Percentiles rank a stretch among this genome's conserved stretches.
phyloP scores from a whole-genome alignment of 1,284 basidiomycete genomes.

The Cryptococcus wingfieldii region DNA sequence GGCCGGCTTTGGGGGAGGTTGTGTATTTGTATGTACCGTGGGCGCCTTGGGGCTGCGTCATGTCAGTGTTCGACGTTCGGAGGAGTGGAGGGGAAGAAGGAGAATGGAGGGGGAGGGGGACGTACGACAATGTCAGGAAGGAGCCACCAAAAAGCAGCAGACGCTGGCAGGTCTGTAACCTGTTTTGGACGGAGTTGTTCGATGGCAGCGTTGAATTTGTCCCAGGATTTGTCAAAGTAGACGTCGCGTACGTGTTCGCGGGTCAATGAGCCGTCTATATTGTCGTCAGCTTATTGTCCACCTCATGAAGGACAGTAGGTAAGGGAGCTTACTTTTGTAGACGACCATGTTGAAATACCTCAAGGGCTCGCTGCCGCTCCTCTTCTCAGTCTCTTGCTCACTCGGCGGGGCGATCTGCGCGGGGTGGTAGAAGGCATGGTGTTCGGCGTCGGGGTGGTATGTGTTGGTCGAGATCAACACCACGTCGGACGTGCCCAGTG shows the following conservation, averaged over 20 bases:
- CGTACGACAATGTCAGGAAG: slow-evolving; percentile 56
- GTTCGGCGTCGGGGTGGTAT: slow-evolving; percentile 51
- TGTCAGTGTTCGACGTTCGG: too few species aligned
- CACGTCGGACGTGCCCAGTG: slow-evolving; percentile 87
- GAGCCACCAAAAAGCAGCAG: slow-evolving; percentile 51
- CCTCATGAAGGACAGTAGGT: slow-evolving; percentile 41
- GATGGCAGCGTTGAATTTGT: slow-evolving; percentile 65
- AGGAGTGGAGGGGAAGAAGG: slow-evolving; percentile 61
- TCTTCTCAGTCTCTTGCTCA: slow-evolving; percentile 13
- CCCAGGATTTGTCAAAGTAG: slow-evolving; percentile 64
- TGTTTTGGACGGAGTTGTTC: slow-evolving; percentile 31
- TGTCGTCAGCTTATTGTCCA: background rate
- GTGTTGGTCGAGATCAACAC: slow-evolving; percentile 63
- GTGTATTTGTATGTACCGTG: slow-evolving; percentile 38
- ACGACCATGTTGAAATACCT: slow-evolving; percentile 52
- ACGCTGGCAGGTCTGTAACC: slow-evolving; percentile 48
- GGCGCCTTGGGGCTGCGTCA: slow-evolving; percentile 36
- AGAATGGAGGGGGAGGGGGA: slow-evolving; percentile 62
- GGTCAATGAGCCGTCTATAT: slow-evolving; percentile 73
- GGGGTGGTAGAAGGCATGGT: slow-evolving; percentile 53
- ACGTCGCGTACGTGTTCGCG: slow-evolving; percentile 73
- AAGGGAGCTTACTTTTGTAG: slow-evolving; percentile 54
- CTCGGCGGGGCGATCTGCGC: slow-evolving; percentile 40
- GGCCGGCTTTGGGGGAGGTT: slow-evolving; percentile 15
- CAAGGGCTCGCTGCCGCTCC: slow-evolving; percentile 18